Percentiles rank a stretch among this genome's conserved stretches.
Conservation (phyloP, 257 asterid genomes). For the Penstemon eatonii region DNA sequence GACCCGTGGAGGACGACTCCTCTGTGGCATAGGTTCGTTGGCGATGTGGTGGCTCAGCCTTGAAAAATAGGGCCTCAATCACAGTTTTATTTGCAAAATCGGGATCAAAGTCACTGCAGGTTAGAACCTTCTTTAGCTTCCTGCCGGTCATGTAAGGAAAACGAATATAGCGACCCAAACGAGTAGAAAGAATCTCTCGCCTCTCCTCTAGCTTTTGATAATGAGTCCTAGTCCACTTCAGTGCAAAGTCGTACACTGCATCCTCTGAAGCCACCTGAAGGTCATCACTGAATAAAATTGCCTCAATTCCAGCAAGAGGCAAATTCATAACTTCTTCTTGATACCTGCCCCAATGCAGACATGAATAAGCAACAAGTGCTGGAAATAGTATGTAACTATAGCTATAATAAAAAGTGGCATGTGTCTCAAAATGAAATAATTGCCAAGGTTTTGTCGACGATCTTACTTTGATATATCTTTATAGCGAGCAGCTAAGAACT, state of each 20-base stretch:
- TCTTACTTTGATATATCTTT: constrained; percentile 77
- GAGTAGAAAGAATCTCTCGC: constrained; percentile 53
- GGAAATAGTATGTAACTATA: not conserved
- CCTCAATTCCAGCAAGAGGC: constrained; percentile 79
- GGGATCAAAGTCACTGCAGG: constrained; percentile 63
- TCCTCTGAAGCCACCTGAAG: constrained; percentile 85
- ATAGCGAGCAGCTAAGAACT: constrained; percentile 62
- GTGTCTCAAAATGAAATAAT: not conserved
- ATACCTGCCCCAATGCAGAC: constrained; percentile 40
- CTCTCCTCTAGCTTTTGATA: constrained; percentile 66
- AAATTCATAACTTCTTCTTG: constrained; percentile 67
- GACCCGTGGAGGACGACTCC: constrained; percentile 39
- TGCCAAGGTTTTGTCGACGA: not conserved
- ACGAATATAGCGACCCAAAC: constrained; percentile 61
- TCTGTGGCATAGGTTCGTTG: constrained; percentile 57
- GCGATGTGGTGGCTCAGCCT: constrained; percentile 70
- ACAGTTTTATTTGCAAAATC: constrained; percentile 66
- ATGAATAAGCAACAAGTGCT: not conserved
- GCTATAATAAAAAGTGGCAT: not conserved
- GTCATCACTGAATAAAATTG: constrained; percentile 67
- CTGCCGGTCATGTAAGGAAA: constrained; percentile 85
- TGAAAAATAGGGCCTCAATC: constrained; percentile 75
- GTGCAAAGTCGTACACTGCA: constrained; percentile 66
- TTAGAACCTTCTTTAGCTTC: constrained; percentile 70
- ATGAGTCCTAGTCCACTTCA: constrained; percentile 74